These are phyloP conservation scores for Blastobotrys malaysiensis DNA, from an alignment of 1,139 yeast genomes.

Conservation along the genomic window DNA sequence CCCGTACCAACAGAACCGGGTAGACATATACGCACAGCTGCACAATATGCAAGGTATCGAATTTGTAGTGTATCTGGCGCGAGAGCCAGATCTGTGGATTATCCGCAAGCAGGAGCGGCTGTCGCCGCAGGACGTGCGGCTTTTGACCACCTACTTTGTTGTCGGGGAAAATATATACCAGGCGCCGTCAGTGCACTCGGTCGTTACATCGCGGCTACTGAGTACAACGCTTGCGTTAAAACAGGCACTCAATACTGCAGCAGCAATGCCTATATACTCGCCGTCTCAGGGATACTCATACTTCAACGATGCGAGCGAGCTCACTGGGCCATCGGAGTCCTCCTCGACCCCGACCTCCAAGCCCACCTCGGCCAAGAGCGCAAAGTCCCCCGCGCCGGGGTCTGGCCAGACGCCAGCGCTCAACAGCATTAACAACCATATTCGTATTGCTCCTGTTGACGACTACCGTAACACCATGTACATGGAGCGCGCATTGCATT, in stretches of 20 bases:
- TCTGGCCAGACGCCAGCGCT: slow-evolving; percentile 11
- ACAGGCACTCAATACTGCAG: slow-evolving; percentile 31
- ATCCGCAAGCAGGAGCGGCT: slow-evolving; percentile 72
- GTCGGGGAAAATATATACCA: slow-evolving; percentile 91
- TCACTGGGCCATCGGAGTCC: slow-evolving; percentile 1
- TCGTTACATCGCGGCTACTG: slow-evolving; percentile 51
- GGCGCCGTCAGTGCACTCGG: slow-evolving; percentile 63
- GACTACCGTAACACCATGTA: slow-evolving; percentile 21
- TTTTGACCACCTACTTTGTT: slow-evolving; percentile 72
- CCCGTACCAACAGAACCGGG: slow-evolving; percentile 37
- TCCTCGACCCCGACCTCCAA: slow-evolving; percentile 8
- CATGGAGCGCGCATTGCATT: slow-evolving; percentile 24
- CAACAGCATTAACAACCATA: slow-evolving; percentile 9
- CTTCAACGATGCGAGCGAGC: slow-evolving; percentile 16
- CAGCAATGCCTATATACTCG: slow-evolving; percentile 30
- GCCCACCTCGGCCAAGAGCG: slow-evolving; percentile 11
- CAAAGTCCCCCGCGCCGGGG: slow-evolving; percentile 16
- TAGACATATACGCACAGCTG: slow-evolving; percentile 46
- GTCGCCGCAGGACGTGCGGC: slow-evolving; percentile 46
- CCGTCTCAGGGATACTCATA: slow-evolving; percentile 36
- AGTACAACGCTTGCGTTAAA: slow-evolving; percentile 30
- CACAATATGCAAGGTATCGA: slow-evolving; percentile 81
- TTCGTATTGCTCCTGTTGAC: slow-evolving; percentile 13
- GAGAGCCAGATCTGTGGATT: slow-evolving; percentile 93
- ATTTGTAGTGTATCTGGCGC: slow-evolving; percentile 63